Percentiles rank a stretch among this genome's conserved stretches.
Evolutionary conservation across 2,329 filamentous ascomycete genomes (phyloP).

Genomic region (Trichoderma atrobrunneum): DNA sequence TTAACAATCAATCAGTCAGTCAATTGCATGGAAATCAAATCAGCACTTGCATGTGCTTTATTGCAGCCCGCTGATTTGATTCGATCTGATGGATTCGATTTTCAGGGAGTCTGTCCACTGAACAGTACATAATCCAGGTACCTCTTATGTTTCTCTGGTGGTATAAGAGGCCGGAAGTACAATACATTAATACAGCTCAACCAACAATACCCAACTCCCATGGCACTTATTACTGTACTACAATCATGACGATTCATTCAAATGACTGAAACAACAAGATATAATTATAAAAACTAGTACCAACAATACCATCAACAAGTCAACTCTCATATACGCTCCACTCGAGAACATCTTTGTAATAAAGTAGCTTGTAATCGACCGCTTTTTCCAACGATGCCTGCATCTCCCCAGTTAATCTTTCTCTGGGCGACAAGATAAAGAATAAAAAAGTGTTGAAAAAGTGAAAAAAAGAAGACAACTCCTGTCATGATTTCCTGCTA

Average conservation of each 20-base stretch:
- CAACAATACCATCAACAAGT: neutral
- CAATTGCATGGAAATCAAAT: neutral
- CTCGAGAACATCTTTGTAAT: neutral
- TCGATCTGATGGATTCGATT: neutral
- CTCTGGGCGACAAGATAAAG: no score
- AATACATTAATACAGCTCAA: neutral
- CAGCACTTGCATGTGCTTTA: neutral
- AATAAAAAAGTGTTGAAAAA: neutral
- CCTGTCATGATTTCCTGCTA: slow-evolving; percentile 18
- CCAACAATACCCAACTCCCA: neutral
- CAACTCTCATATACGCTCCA: neutral
- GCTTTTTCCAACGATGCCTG: neutral
- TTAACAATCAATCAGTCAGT: neutral
- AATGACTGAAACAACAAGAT: neutral
- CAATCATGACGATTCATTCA: neutral
- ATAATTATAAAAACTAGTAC: neutral
- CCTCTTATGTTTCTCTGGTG: neutral
- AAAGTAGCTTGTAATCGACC: neutral
- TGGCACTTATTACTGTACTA: no score
- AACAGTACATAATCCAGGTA: no score
- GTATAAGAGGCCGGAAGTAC: neutral
- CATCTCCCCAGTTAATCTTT: neutral
- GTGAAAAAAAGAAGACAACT: slow-evolving; percentile 1
- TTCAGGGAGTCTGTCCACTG: neutral
- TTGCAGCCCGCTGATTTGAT: neutral